Evolutionary conservation across 106 monocot genomes (phyloP), one percentile per base, ranked within the genome.

Genomic region (Alisma plantagoaquatica): DNA sequence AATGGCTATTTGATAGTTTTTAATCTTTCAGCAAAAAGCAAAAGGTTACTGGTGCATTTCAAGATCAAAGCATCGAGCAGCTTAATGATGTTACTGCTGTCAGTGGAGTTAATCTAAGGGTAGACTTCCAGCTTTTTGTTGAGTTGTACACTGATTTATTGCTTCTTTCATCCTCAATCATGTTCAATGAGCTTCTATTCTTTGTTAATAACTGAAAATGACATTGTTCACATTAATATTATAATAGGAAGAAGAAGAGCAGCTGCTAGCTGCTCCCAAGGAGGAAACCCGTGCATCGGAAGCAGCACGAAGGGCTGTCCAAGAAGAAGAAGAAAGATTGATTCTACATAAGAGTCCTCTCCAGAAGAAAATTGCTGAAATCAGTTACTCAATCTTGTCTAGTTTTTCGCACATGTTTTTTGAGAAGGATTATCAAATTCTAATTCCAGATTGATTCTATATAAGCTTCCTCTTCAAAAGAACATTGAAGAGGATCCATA

Each of bases 71-170:
- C 64, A 81, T 87, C 43, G 93, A 93, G 30, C 92, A 93, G 17
- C 72, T 93, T 19, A 93, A 93, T 83, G 92, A 93, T 76, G 92
- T 93, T 43, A 93, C 83, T 48, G 83, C 93, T 70, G 93, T 87
- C 44, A 87, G 87, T 53, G 87, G 87, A 51, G 83, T 94, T 60
- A 84, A 94, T 65, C 48, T 87, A 56, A 87, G 77, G 87, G 93
- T 94, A 87, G 46, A 31, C 2, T 52, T 31, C 22, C 18, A 43
- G 25, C n/a, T 20, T 29, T 47, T 45, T n/a, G n/a, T n/a, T n/a
- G n/a, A n/a, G n/a, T n/a, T n/a, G n/a, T n/a, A n/a, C n/a, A n/a
- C n/a, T n/a, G n/a, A n/a, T n/a, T n/a, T n/a, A n/a, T n/a, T n/a
- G n/a, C n/a, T n/a, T n/a, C n/a, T n/a, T n/a, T n/a, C n/a, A n/a